Evolutionary conservation across 495 filamentous ascomycete genomes (phyloP), one percentile per base, ranked within the genome.

Genomic region (Pseudoneurospora amorphoporcata): DNA sequence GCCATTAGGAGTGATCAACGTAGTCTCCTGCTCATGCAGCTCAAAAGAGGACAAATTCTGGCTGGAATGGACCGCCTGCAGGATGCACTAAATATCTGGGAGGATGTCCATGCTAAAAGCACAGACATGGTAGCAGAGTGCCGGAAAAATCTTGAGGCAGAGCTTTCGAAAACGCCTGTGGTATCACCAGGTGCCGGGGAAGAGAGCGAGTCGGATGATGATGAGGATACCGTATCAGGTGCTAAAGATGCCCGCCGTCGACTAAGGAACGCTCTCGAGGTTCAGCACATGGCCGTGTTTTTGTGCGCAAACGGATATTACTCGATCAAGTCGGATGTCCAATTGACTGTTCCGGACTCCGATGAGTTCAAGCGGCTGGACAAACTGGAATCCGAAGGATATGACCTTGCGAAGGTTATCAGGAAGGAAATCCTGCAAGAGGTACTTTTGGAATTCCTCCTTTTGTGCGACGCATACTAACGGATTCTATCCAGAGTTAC

Each of bases 261-360:
- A 53, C 84, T 98, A 2, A 87, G 93, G 19, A 80, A 81, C 43
- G 88, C 93, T 23, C 85, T 98, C 4, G 92, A 96, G 78, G 77
- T 97, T 45, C 87, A 94, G 73, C 95, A 98, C 76, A 88, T 89
- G 72, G 93, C 91, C 47, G 84, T 88, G 0, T 98, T 97, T 79
- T 97, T 96, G 79, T 88, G 90, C 19, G 93, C 89, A 38, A 97
- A 94, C 73, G 90, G 88, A 1, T 92, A 91, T 72, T 97, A 87
- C 77, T 92, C 97, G 77, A 89, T 95, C 68, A 97, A 95, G 76
- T 84, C 84, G 0, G 87, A 94, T 70, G 79, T 86, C 39, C 82
- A 85, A n/a, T 77, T 88, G 58, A 92, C 87, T 0, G 77, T 79
- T 23, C 88, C 90, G 4, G 87, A 89, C 10, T 91, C 91, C 0